Conservation (phyloP, 2,329 filamentous ascomycete genomes). For the Coniosporium tulheliwenetii region DNA sequence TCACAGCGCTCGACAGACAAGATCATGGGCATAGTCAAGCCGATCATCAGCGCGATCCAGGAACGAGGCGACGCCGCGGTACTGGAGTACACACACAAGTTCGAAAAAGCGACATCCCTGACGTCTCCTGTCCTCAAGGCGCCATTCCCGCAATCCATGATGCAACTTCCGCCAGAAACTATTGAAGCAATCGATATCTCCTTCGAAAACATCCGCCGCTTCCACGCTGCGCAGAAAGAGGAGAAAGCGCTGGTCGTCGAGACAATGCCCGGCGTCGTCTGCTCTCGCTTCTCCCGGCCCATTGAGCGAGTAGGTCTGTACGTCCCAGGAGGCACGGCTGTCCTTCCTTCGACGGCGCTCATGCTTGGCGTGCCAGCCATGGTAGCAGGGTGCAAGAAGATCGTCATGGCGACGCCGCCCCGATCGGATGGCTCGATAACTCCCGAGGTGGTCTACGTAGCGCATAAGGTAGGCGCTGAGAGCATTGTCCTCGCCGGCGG, state of each 20-base stretch:
- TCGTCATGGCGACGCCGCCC: slow-evolving; percentile 84
- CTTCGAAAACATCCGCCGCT: slow-evolving; percentile 85
- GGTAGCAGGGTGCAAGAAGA: slow-evolving; percentile 92
- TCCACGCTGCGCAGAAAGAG: slow-evolving; percentile 84
- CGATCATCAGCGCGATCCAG: slow-evolving; percentile 81
- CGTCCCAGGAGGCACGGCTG: slow-evolving; percentile 87
- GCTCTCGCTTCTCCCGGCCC: slow-evolving; percentile 79
- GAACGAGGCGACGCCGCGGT: slow-evolving; percentile 74
- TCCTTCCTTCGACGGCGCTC: slow-evolving; percentile 90
- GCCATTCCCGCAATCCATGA: slow-evolving; percentile 71
- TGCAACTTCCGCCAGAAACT: slow-evolving; percentile 73
- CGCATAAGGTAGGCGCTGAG: slow-evolving; percentile 91
- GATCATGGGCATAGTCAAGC: slow-evolving; percentile 78
- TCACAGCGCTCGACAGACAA: slow-evolving; percentile 91
- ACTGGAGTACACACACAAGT: slow-evolving; percentile 90
- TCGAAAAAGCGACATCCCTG: slow-evolving; percentile 86
- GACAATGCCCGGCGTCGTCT: slow-evolving; percentile 95
- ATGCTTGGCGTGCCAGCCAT: slow-evolving; percentile 97
- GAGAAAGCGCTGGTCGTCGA: slow-evolving; percentile 71
- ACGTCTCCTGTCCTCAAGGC: slow-evolving; percentile 80
- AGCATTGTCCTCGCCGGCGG: slow-evolving; percentile 92
- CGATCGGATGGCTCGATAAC: slow-evolving; percentile 80
- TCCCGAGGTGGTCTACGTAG: slow-evolving; percentile 92
- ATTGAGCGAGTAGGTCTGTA: slow-evolving; percentile 96
- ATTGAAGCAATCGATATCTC: slow-evolving; percentile 86